These are phyloP conservation scores for Curvularia spicifera DNA, from an alignment of 2,329 filamentous ascomycete species.

Conservation along the genomic window DNA sequence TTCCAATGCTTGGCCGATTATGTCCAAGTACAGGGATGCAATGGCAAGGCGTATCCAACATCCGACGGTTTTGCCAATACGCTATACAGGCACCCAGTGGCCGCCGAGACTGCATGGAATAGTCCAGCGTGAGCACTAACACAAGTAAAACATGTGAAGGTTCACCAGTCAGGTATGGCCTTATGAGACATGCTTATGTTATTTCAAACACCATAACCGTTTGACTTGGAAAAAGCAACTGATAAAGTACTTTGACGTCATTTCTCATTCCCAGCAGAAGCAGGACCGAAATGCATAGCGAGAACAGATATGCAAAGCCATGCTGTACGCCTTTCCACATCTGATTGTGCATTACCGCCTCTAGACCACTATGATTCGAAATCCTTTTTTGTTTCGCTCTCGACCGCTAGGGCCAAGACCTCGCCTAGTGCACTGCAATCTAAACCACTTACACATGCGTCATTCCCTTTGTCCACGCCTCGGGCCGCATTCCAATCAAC, in stretches of 20 bases:
- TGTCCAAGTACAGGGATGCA: neutral
- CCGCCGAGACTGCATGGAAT: neutral
- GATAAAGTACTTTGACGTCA: neutral
- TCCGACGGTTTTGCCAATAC: neutral
- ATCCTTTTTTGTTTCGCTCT: neutral
- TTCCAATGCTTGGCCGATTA: neutral
- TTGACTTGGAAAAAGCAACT: neutral
- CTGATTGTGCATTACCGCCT: neutral
- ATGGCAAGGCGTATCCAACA: neutral
- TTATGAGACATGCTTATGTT: neutral
- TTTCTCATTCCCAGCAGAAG: neutral
- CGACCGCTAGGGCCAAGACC: slow-evolving; percentile 11
- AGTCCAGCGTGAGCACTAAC: neutral
- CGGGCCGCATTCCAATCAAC: slow-evolving; percentile 5
- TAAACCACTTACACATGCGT: slow-evolving; percentile 8
- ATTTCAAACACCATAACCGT: neutral
- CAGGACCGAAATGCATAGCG: neutral
- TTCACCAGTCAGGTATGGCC: neutral
- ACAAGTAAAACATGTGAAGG: neutral
- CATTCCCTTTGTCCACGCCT: slow-evolving; percentile 1
- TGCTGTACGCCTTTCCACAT: neutral
- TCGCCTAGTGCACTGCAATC: slow-evolving; percentile 16
- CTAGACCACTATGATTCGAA: neutral
- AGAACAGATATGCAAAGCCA: neutral
- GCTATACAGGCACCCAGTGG: neutral